A percentile compares a stretch with the other conserved stretches of the same genome.
Evolutionary conservation across 345 rosid genomes (phyloP).

Genomic region (Erodium maritimum): DNA sequence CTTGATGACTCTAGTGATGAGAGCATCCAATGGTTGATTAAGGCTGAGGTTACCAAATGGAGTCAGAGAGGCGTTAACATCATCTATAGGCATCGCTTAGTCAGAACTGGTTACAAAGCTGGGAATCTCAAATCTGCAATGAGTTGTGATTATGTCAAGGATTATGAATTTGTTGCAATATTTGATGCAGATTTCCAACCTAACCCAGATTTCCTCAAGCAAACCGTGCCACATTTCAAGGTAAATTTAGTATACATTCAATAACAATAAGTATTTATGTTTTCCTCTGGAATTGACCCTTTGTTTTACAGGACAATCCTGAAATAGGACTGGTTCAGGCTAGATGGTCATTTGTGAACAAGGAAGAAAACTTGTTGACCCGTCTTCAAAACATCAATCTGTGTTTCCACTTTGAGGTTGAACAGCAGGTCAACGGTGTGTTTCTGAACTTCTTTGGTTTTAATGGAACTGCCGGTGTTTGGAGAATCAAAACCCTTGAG

Average conservation of each 20-base stretch:
- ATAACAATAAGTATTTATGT: background rate
- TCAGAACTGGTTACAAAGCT: slow-evolving; percentile 81
- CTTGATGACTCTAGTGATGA: slow-evolving; percentile 77
- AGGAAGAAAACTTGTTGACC: slow-evolving; percentile 72
- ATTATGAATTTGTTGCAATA: slow-evolving; percentile 72
- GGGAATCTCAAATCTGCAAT: slow-evolving; percentile 87
- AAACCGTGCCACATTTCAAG: slow-evolving; percentile 75
- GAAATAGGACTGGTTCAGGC: slow-evolving; percentile 71
- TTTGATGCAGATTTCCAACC: slow-evolving; percentile 87
- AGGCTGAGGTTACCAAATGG: slow-evolving; percentile 56
- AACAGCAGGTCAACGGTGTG: slow-evolving; percentile 69
- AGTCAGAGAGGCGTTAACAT: slow-evolving; percentile 60
- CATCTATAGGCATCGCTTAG: slow-evolving; percentile 55
- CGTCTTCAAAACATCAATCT: slow-evolving; percentile 78
- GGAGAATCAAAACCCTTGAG: slow-evolving; percentile 83
- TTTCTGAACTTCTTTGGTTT: slow-evolving; percentile 83
- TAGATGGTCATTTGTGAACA: slow-evolving; percentile 76
- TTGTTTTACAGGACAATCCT: slow-evolving; percentile 43
- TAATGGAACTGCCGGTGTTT: slow-evolving; percentile 85
- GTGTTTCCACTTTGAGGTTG: slow-evolving; percentile 78
- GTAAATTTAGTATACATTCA: slow-evolving; percentile 16
- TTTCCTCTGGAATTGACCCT: background rate
- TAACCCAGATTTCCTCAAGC: slow-evolving; percentile 54
- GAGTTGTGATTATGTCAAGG: slow-evolving; percentile 63
- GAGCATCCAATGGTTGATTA: slow-evolving; percentile 52